Evolutionary conservation across 2,329 filamentous ascomycete genomes (phyloP), one percentile per base, ranked within the genome.

Genomic region (Zymoseptoria ardabiliae): DNA sequence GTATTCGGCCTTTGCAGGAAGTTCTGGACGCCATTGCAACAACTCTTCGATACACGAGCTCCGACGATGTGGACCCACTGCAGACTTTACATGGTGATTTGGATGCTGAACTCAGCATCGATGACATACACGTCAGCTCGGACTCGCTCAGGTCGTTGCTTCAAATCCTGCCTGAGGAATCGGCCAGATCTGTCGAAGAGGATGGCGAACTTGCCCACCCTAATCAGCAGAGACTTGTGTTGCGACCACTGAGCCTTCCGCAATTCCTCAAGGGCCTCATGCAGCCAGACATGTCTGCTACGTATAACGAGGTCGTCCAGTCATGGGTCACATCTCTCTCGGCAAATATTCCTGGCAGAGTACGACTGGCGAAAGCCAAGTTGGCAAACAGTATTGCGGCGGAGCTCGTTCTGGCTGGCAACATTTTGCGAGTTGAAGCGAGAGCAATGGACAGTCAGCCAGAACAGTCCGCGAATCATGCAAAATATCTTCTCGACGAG

Each of bases 381-480:
- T 55, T 69, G 3, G 68, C 65, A 20, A 63, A 65, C 17, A 64
- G 61, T 17, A 58, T 68, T 17, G 73, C 76, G 13, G 69, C 72
- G 4, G 72, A 77, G 50, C 53, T 78, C 1, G 62, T 71, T 2
- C 63, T 79, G 4, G 71, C 75, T 35, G 73, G 71, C 10, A 58
- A 62, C 30, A 58, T 62, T 9, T 53, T 69, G 1, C 53, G 58
- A 35, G 13, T 60, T 19, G 57, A 64, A 11, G 59, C 64, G 1
- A 30, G 9, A 19, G 45, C 51, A 5, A 17, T n/a, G 35, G 7
- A 6, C 17, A 17, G 8, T 48, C 20, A 61, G 50, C 52, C 55
- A 61, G 35, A 13, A 45, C 17, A 45, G 22, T 30, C 58, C 57
- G 22, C 52, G 49, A 57, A 58, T 45, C 50, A 30, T 50, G 35